These are phyloP conservation scores for Chernovozyma sophiae-reginae DNA, from an alignment of 1,139 yeast species.

Conservation along the genomic window DNA sequence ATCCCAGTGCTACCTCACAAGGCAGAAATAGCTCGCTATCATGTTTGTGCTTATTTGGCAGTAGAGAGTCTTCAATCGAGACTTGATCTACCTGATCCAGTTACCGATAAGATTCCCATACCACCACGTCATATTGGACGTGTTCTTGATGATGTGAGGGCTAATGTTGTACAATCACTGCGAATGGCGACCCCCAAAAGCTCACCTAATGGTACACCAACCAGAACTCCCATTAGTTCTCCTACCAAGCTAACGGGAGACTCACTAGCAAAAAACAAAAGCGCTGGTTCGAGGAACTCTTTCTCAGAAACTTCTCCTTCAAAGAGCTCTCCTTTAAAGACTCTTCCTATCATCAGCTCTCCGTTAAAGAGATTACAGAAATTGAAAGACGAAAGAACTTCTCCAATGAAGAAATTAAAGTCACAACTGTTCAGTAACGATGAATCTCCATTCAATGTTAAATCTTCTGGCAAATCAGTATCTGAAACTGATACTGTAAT, in stretches of 20 bases:
- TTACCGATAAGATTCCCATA: constrained; percentile 50
- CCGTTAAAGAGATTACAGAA: constrained; percentile 28
- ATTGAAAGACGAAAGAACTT: constrained; percentile 4
- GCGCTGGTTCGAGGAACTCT: constrained; percentile 6
- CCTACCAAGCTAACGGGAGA: constrained; percentile 4
- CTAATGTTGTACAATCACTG: constrained; percentile 16
- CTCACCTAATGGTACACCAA: constrained; percentile 32
- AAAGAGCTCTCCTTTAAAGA: constrained; percentile 12
- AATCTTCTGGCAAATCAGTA: constrained; percentile 3
- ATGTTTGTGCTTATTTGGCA: constrained; percentile 61
- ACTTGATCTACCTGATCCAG: constrained; percentile 45
- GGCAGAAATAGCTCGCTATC: constrained; percentile 61
- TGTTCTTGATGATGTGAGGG: constrained; percentile 44
- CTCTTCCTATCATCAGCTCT: constrained; percentile 19
- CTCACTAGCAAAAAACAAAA: no score
- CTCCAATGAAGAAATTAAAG: constrained; percentile 1
- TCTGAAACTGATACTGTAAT: not conserved
- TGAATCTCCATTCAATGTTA: constrained; percentile 34
- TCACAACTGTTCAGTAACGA: constrained; percentile 14
- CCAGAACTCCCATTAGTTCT: constrained; percentile 11
- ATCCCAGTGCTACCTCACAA: constrained; percentile 43
- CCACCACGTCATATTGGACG: constrained; percentile 45
- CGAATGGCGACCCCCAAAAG: constrained; percentile 14
- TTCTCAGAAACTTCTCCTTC: constrained; percentile 11
- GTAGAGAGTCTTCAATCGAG: constrained; percentile 45